phyloP scores from a whole-genome alignment of 2,329 filamentous ascomycete species.

The Blumeriella jaapii region DNA sequence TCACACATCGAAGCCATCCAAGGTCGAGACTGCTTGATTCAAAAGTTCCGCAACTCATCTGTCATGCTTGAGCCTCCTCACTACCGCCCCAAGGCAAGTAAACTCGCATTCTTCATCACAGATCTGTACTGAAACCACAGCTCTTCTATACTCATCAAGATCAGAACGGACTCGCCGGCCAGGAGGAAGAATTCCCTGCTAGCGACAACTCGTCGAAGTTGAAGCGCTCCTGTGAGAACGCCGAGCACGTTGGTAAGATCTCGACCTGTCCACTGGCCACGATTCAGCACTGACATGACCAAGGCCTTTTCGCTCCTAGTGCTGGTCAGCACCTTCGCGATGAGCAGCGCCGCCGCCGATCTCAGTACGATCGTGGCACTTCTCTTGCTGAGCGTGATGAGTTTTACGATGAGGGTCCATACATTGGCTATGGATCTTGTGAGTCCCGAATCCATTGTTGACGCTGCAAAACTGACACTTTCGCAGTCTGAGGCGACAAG shows the following conservation, averaged over 20 bases:
- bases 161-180: conserved; percentile 50
- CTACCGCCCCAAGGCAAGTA: conserved; percentile 70
- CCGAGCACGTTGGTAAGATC: conserved; percentile 63
- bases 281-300: conserved; percentile 7
- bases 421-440: conserved; percentile 14
- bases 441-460: conserved; percentile 2
- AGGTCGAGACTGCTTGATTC: conserved; percentile 78
- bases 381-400: conserved; percentile 43
- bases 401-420: conserved; percentile 14
- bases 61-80: conserved; percentile 80
- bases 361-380: conserved; percentile 73
- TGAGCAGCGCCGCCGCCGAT: conserved; percentile 59
- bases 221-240: conserved; percentile 78
- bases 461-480: not conserved
- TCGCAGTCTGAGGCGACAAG: not conserved
- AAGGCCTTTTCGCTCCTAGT: conserved; percentile 71
- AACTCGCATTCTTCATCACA: conserved; percentile 25
- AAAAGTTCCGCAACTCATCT: conserved; percentile 94
- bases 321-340: conserved; percentile 61
- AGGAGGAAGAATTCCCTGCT: conserved; percentile 63
- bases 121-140: conserved; percentile 29
- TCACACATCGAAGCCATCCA: conserved; percentile 59
- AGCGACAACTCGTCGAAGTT: conserved; percentile 82
- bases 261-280: not conserved
- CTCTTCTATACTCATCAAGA: conserved; percentile 42